These are phyloP conservation scores for Penicillium brevicompactum DNA, from an alignment of 2,329 filamentous ascomycete genomes.

Conservation along the genomic window DNA sequence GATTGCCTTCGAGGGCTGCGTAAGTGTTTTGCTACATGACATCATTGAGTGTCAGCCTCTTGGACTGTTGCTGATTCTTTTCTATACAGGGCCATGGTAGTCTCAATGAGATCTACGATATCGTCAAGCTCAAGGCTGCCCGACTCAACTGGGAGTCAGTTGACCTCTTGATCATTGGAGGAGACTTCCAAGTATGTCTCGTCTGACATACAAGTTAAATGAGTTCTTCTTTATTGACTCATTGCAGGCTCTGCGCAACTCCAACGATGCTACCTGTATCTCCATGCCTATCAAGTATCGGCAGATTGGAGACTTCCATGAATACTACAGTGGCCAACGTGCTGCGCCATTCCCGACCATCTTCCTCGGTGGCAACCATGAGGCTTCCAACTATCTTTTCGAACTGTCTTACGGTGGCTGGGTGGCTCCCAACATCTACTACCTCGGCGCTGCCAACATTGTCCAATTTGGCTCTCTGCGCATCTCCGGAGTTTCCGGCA, in stretches of 20 bases:
- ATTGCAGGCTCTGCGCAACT: constrained; percentile 77
- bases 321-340: constrained; percentile 82
- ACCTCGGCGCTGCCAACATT: constrained; percentile 90
- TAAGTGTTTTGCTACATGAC: constrained; percentile 49
- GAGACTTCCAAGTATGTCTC: constrained; percentile 78
- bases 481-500: constrained; percentile 88
- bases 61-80: constrained; percentile 14
- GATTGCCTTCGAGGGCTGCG: constrained; percentile 84
- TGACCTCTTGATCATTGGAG: constrained; percentile 90
- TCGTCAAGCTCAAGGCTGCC: constrained; percentile 68
- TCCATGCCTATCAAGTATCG: constrained; percentile 88
- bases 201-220: constrained; percentile 7
- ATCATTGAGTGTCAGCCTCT: neutral
- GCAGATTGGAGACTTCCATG: constrained; percentile 84
- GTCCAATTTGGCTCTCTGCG: constrained; percentile 79
- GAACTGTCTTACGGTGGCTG: constrained; percentile 96
- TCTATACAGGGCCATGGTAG: constrained; percentile 77
- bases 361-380: constrained; percentile 93
- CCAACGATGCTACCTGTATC: constrained; percentile 83
- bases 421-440: constrained; percentile 97
- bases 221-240: neutral
- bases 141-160: constrained; percentile 76
- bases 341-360: constrained; percentile 85
- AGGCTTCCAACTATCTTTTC: constrained; percentile 85
- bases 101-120: constrained; percentile 86